phyloP scores from a whole-genome alignment of 176 grass and related monocot species.

The Lolium multiflorum region DNA sequence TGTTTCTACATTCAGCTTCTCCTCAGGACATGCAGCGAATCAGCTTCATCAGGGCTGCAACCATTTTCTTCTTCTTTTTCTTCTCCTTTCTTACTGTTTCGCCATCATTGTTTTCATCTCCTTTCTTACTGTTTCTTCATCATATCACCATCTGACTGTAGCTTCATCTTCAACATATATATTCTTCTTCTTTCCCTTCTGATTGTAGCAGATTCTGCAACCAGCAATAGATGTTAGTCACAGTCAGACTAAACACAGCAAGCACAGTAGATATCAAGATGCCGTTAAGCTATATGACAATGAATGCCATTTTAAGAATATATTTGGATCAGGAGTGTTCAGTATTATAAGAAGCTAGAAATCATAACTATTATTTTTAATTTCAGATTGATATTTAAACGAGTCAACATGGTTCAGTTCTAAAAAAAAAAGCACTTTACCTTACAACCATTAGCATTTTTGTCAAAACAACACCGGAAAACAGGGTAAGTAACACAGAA shows the following conservation, averaged over 20 bases:
- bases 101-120: conserved; percentile 23
- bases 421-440: not conserved
- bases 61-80: conserved; percentile 25
- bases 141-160: conserved; percentile 47
- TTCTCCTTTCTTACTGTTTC: conserved; percentile 51
- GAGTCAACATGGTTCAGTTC: not conserved
- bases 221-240: too few species aligned
- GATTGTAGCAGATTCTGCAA: too few species aligned
- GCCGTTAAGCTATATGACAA: conserved; percentile 10
- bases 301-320: not conserved
- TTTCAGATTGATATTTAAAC: not conserved
- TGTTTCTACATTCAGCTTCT: too few species aligned
- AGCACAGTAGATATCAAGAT: not conserved
- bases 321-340: not conserved
- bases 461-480: not conserved
- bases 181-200: conserved; percentile 48
- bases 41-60: conserved; percentile 39
- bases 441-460: not conserved
- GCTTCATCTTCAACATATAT: conserved; percentile 42
- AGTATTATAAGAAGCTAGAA: not conserved
- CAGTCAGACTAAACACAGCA: too few species aligned
- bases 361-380: not conserved
- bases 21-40: too few species aligned
- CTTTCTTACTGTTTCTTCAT: conserved; percentile 46
- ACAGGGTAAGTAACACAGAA: conserved; percentile 35